These are phyloP conservation scores for Piromyces sp. DNA, from an alignment of 192 early-diverging fungal species.

Conservation along the genomic window DNA sequence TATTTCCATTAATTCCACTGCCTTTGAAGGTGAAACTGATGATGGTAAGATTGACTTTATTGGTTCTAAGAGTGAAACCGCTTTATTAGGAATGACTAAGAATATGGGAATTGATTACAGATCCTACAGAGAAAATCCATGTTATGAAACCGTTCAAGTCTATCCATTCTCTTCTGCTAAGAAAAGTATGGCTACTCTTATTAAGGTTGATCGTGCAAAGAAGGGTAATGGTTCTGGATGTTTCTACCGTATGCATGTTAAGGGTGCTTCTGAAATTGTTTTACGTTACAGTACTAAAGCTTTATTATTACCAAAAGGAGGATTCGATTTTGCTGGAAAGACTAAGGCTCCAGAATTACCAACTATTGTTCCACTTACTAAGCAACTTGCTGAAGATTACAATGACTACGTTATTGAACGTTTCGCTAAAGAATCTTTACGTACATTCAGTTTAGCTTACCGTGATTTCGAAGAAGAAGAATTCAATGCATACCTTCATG, in stretches of 20 bases:
- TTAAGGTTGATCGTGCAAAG: slow-evolving; percentile 32
- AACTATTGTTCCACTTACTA: background rate
- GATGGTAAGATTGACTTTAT: slow-evolving; percentile 24
- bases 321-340: slow-evolving; percentile 3
- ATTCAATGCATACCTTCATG: background rate
- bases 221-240: slow-evolving; percentile 16
- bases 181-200: slow-evolving; percentile 82
- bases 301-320: slow-evolving; percentile 4
- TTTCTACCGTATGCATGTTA: slow-evolving; percentile 64
- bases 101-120: slow-evolving; percentile 30
- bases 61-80: slow-evolving; percentile 92
- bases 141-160: slow-evolving; percentile 47
- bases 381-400: background rate
- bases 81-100: slow-evolving; percentile 65
- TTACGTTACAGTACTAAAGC: slow-evolving; percentile 34
- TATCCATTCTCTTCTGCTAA: slow-evolving; percentile 82
- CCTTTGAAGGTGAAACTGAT: slow-evolving; percentile 6
- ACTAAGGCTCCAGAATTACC: slow-evolving; percentile 5
- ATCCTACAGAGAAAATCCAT: slow-evolving; percentile 36
- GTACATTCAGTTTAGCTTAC: slow-evolving; percentile 80
- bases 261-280: slow-evolving; percentile 85
- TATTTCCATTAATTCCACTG: slow-evolving; percentile 60
- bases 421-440: slow-evolving; percentile 65
- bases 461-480: slow-evolving; percentile 39
- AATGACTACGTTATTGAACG: slow-evolving; percentile 31